Evolutionary conservation across 306 rosid species (phyloP), one percentile per base, ranked within the genome.

Genomic region (Calophaca sinica): DNA sequence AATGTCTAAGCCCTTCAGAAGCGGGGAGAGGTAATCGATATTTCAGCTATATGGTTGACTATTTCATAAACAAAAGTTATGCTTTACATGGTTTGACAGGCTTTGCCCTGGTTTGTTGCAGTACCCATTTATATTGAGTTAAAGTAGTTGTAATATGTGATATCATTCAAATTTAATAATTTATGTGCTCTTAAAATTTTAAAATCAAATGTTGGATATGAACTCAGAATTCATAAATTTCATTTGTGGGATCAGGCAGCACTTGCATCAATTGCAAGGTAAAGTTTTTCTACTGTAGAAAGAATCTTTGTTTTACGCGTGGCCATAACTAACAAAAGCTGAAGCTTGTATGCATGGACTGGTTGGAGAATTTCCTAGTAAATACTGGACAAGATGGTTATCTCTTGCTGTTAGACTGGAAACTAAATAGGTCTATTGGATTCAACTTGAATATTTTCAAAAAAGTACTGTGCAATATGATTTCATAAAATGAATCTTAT

Each of bases 11-110:
- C 72, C 84, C 86, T 29, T 35, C 4, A 15, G 98, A 89, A 81
- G 92, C 92, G 57, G 94, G 88, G 61, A 83, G 79, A 87, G 97
- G 98, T 93, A 84, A 52, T 67, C 72, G 46, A 51, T 64, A 36
- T 76, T 68, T 62, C 71, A 68, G 60, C 73, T 66, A 49, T 72
- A 39, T 72, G 46, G 44, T 69, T 68, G 59, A 68, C 48, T 46
- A 9, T 76, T 65, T 75, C 62, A 70, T 79, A 74, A 58, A 48
- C 70, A 48, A 20, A n/a, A 65, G 32, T 73, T 33, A 20, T 54
- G 42, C 12, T 62, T 68, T 52, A 52, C 58, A 46, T 49, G 45
- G 42, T 57, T 60, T 32, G 11, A 13, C 58, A 54, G 46, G 62
- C 48, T 77, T 38, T 69, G 60, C 53, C 58, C 32, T 35, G 13